Evolutionary conservation across 2,329 filamentous ascomycete genomes (phyloP).

Genomic region (Zelopaecilomyces penicillatus): DNA sequence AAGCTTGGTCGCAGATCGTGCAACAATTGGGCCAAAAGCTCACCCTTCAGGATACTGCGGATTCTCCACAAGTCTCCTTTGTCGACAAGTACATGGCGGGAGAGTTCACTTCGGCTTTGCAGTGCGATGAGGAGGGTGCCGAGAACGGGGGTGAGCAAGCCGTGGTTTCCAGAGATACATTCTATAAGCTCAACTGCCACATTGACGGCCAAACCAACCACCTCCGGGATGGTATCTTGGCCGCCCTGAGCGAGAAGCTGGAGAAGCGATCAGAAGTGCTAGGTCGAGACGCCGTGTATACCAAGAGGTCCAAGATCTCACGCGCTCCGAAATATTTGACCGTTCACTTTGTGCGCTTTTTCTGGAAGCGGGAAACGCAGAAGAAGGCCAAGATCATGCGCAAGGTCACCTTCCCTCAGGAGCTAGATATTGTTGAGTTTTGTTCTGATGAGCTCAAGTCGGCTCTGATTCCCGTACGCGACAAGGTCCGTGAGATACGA

Average conservation of each 20-base stretch:
- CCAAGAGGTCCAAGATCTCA: conserved; percentile 82
- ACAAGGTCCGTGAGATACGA: conserved; percentile 88
- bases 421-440: conserved; percentile 89
- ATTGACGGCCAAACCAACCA: conserved; percentile 85
- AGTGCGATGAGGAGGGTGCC: conserved; percentile 75
- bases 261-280: conserved; percentile 80
- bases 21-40: conserved; percentile 74
- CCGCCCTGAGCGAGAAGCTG: conserved; percentile 76
- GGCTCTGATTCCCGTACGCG: conserved; percentile 80
- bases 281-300: conserved; percentile 73
- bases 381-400: conserved; percentile 99
- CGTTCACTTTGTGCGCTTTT: conserved; percentile 96
- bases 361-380: conserved; percentile 90
- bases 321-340: conserved; percentile 91
- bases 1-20: conserved; percentile 95
- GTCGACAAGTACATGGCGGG: conserved; percentile 88
- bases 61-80: conserved; percentile 55
- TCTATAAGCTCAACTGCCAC: conserved; percentile 93
- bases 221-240: conserved; percentile 76
- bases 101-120: conserved; percentile 66
- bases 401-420: conserved; percentile 92
- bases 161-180: conserved; percentile 60
- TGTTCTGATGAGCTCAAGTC: conserved; percentile 84
- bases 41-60: conserved; percentile 48
- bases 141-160: conserved; percentile 66